Evolutionary conservation across 2,329 filamentous ascomycete genomes (phyloP).

Genomic region (Chrysosporium keratinophilum): DNA sequence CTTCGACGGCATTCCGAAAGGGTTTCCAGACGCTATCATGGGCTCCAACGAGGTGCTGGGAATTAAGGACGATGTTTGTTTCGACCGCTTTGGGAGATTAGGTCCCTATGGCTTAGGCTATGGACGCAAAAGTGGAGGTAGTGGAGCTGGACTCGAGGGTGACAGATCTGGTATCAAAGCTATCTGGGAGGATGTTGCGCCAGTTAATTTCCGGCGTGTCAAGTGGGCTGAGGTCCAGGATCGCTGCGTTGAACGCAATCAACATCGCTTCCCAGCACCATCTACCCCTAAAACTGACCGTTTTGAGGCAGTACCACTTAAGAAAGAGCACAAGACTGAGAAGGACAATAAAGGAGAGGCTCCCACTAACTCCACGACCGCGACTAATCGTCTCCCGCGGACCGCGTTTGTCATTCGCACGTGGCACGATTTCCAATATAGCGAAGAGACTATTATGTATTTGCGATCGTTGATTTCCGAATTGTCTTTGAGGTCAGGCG

Average conservation of each 20-base stretch:
- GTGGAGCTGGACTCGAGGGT: constrained; percentile 74
- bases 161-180: constrained; percentile 69
- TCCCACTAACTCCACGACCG: constrained; percentile 7
- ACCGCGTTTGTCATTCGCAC: constrained; percentile 71
- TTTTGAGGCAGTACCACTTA: constrained; percentile 19
- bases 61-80: constrained; percentile 76
- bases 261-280: constrained; percentile 51
- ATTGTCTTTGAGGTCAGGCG: constrained; percentile 63
- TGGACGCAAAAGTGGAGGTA: constrained; percentile 63
- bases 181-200: constrained; percentile 61
- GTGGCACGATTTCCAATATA: constrained; percentile 70
- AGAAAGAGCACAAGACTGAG: constrained; percentile 11
- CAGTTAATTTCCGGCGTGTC: constrained; percentile 66
- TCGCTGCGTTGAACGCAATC: constrained; percentile 62
- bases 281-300: constrained; percentile 30
- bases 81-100: constrained; percentile 79
- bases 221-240: constrained; percentile 71
- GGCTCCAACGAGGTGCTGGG: constrained; percentile 79
- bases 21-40: constrained; percentile 73
- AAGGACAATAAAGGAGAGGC: constrained; percentile 4
- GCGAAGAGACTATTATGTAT: constrained; percentile 65
- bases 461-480: constrained; percentile 73
- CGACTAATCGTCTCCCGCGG: constrained; percentile 36
- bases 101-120: constrained; percentile 89
- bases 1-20: constrained; percentile 66